Percentiles rank a stretch among this genome's conserved stretches.
These are phyloP conservation scores for Hypericum androsaemum DNA, from an alignment of 345 rosid species.

Conservation along the genomic window DNA sequence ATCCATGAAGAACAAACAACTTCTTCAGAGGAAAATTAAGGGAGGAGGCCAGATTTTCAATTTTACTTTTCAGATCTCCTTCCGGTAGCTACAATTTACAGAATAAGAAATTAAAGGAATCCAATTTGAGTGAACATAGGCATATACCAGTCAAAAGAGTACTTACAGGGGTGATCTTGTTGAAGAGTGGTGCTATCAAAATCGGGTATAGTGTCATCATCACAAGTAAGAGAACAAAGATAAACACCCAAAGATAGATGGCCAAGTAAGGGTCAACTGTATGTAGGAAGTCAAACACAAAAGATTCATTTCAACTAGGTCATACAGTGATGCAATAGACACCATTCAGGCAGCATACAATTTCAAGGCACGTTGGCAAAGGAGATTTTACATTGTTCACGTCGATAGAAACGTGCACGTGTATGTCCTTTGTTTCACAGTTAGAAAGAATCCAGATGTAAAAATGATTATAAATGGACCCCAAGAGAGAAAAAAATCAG, in stretches of 20 bases:
- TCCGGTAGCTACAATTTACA: conserved; percentile 66
- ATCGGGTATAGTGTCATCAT: conserved; percentile 96
- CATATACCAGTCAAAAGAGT: conserved; percentile 1
- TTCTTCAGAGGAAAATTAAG: conserved; percentile 87
- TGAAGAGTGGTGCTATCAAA: conserved; percentile 91
- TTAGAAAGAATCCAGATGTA: too few species aligned
- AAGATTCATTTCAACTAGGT: background rate
- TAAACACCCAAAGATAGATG: conserved; percentile 95
- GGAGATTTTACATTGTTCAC: too few species aligned
- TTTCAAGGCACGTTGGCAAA: too few species aligned
- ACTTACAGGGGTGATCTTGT: conserved; percentile 95
- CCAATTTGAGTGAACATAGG: conserved; percentile 9
- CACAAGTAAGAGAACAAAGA: conserved; percentile 82
- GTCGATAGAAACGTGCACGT: too few species aligned
- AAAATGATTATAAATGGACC: too few species aligned
- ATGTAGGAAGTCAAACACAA: conserved; percentile 31
- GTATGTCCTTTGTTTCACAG: too few species aligned
- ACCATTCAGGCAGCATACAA: too few species aligned
- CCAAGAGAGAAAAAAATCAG: too few species aligned
- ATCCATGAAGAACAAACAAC: conserved; percentile 95
- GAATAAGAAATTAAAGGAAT: conserved; percentile 9
- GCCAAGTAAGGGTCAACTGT: conserved; percentile 99
- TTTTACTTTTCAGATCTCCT: conserved; percentile 70
- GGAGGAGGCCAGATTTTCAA: conserved; percentile 85
- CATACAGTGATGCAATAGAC: too few species aligned